Evolutionary conservation across 108 stramenopile species (phyloP).

Genomic region (Asterionellopsis glacialis): DNA sequence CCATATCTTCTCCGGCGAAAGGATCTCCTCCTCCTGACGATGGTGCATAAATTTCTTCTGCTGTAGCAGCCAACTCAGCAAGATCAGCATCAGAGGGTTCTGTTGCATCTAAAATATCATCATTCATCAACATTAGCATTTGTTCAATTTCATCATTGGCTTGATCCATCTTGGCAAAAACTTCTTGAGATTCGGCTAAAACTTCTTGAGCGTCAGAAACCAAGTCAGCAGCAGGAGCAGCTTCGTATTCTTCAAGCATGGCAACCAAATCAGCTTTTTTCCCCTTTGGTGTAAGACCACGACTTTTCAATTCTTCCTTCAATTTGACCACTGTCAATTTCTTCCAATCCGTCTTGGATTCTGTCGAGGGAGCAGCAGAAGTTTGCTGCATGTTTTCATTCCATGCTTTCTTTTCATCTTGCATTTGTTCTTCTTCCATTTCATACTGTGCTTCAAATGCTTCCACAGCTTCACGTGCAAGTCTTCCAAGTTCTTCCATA

Average conservation of each 20-base stretch:
- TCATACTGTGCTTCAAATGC: conserved; percentile 15
- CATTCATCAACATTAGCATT: background rate
- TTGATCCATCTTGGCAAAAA: too few species aligned
- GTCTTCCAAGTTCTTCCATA: conserved; percentile 14
- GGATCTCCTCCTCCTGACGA: too few species aligned
- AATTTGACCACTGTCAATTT: conserved; percentile 9
- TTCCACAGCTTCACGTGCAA: conserved; percentile 18
- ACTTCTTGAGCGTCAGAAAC: too few species aligned
- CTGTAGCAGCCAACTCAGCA: background rate
- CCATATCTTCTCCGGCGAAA: conserved; percentile 13
- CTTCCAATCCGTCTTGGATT: conserved; percentile 2
- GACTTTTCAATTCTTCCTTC: conserved; percentile 6
- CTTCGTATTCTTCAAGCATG: conserved; percentile 1
- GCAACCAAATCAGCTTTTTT: conserved; percentile 14
- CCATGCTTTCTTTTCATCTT: too few species aligned
- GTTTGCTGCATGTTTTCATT: background rate
- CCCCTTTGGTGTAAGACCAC: conserved; percentile 11
- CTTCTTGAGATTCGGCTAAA: too few species aligned
- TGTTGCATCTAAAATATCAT: background rate
- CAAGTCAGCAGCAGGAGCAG: background rate
- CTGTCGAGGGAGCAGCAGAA: background rate
- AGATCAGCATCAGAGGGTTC: background rate
- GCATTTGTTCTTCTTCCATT: background rate
- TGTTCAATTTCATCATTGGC: background rate
- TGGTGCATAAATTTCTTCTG: too few species aligned